Percentiles rank a stretch among this genome's conserved stretches.
These are phyloP conservation scores for Hyaloscypha bicolor DNA, from an alignment of 495 filamentous ascomycete species.

Conservation along the genomic window DNA sequence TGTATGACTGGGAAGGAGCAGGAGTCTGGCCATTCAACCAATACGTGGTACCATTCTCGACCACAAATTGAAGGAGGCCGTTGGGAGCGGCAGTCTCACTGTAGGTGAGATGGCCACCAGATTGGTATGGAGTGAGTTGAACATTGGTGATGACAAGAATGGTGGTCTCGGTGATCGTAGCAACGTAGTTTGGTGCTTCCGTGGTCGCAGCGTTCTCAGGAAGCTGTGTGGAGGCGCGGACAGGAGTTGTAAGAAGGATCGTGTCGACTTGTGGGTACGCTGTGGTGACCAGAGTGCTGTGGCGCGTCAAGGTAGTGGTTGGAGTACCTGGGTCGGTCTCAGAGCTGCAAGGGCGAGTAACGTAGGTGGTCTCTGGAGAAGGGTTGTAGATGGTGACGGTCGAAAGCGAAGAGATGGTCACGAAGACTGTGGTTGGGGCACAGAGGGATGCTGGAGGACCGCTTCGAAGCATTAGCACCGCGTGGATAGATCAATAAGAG, in stretches of 20 bases:
- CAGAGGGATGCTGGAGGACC: background rate
- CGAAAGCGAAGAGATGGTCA: constrained; percentile 13
- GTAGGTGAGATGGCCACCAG: background rate
- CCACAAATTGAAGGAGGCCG: constrained; percentile 9
- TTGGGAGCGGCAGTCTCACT: background rate
- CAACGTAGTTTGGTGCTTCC: background rate
- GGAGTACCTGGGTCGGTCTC: background rate
- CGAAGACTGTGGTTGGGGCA: constrained; percentile 23
- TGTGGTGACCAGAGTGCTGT: constrained; percentile 7
- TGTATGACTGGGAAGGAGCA: constrained; percentile 10
- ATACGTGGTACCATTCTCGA: constrained; percentile 24
- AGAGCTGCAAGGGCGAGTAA: constrained; percentile 9
- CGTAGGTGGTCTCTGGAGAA: constrained; percentile 19
- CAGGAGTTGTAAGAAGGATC: background rate
- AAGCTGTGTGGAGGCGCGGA: background rate
- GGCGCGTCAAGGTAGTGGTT: constrained; percentile 18
- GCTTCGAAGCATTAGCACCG: constrained; percentile 2
- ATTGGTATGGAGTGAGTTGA: background rate
- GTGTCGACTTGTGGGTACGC: constrained; percentile 8
- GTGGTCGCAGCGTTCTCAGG: background rate
- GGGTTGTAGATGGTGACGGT: constrained; percentile 23
- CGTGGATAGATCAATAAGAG: background rate
- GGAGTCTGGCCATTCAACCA: constrained; percentile 27
- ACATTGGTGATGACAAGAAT: background rate
- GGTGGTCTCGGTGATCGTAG: constrained; percentile 7